These are phyloP conservation scores for Mallotus nudiflorus DNA, from an alignment of 345 rosid species.

Conservation along the genomic window DNA sequence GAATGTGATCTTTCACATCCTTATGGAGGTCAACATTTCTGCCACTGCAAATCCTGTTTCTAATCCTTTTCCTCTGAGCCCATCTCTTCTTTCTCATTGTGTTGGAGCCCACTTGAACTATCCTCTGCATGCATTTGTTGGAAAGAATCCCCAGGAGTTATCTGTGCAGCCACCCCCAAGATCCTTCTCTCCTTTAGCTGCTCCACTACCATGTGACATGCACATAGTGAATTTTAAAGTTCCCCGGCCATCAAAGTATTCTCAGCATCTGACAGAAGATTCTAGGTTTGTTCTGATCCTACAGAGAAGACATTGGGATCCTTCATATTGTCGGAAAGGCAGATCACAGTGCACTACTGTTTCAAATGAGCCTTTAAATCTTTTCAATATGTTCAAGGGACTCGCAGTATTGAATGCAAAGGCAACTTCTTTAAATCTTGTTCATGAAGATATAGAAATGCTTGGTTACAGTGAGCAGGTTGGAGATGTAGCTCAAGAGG, in stretches of 20 bases:
- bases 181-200: slow-evolving; percentile 69
- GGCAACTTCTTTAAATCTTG: slow-evolving; percentile 85
- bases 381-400: slow-evolving; percentile 72
- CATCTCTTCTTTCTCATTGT: slow-evolving; percentile 81
- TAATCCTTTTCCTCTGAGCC: slow-evolving; percentile 54
- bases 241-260: slow-evolving; percentile 69
- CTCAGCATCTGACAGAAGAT: slow-evolving; percentile 52
- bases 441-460: slow-evolving; percentile 72
- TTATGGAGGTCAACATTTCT: slow-evolving; percentile 67
- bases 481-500: slow-evolving; percentile 57
- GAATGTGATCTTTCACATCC: slow-evolving; percentile 74
- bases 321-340: slow-evolving; percentile 65
- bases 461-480: slow-evolving; percentile 71
- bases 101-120: slow-evolving; percentile 77
- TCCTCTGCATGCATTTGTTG: slow-evolving; percentile 73
- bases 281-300: slow-evolving; percentile 66
- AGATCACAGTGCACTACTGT: slow-evolving; percentile 56
- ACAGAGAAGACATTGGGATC: slow-evolving; percentile 77
- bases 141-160: slow-evolving; percentile 72
- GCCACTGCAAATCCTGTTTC: slow-evolving; percentile 44
- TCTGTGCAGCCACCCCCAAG: slow-evolving; percentile 49
- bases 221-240: slow-evolving; percentile 88
- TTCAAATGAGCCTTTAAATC: slow-evolving; percentile 65
- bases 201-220: slow-evolving; percentile 80
- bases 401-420: slow-evolving; percentile 56